Conservation (phyloP, 805 yeast genomes). For the Maudiozyma saulgeensis region DNA sequence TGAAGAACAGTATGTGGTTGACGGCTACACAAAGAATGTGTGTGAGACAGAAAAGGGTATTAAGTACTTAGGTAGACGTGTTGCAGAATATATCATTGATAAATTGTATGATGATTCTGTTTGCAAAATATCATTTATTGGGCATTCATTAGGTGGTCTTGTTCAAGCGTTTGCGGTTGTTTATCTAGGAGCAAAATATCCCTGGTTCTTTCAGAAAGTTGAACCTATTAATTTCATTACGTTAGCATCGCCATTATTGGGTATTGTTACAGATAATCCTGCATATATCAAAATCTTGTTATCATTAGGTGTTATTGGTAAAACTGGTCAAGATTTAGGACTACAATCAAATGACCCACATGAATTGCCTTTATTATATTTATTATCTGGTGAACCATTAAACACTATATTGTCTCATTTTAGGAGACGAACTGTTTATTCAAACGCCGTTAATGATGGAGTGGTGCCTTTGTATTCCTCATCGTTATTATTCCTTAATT, state of each 20-base stretch:
- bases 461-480: constrained; percentile 73
- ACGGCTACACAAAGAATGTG: constrained; percentile 61
- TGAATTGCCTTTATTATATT: constrained; percentile 45
- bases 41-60: constrained; percentile 76
- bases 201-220: constrained; percentile 53
- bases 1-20: constrained; percentile 44
- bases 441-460: constrained; percentile 71
- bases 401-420: constrained; percentile 48
- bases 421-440: constrained; percentile 59
- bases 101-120: constrained; percentile 37
- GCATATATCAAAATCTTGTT: constrained; percentile 59
- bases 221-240: constrained; percentile 62
- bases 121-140: constrained; percentile 56
- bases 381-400: constrained; percentile 55
- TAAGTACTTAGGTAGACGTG: constrained; percentile 58
- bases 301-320: constrained; percentile 68
- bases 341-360: constrained; percentile 36
- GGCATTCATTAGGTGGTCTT: constrained; percentile 73
- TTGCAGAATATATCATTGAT: constrained; percentile 56
- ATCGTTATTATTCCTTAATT: constrained; percentile 58
- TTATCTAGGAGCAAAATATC: constrained; percentile 55
- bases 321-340: constrained; percentile 72
- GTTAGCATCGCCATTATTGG: constrained; percentile 66
- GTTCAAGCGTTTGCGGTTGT: constrained; percentile 73
- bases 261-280: constrained; percentile 72